phyloP scores from a whole-genome alignment of 2,329 filamentous ascomycete species.

The Pseudogymnoascus sp. region DNA sequence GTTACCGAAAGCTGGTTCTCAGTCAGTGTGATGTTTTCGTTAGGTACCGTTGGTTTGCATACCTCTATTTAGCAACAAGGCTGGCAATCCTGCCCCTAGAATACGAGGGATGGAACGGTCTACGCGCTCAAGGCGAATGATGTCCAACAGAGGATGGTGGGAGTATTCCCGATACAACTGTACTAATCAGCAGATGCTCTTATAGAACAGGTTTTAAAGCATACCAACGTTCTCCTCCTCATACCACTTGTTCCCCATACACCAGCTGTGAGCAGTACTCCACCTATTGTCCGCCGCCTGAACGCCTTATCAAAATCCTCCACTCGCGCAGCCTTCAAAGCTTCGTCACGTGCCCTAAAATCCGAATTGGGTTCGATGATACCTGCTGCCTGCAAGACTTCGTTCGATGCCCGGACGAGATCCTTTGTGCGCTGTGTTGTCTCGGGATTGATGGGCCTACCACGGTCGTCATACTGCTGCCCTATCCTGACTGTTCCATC shows the following conservation, averaged over 20 bases:
- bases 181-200: conserved; percentile 9
- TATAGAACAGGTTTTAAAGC: neutral
- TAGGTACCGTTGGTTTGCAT: neutral
- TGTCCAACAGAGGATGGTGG: conserved; percentile 18
- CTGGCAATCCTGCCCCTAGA: conserved; percentile 23
- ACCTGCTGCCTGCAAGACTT: conserved; percentile 29
- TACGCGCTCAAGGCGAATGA: conserved; percentile 21
- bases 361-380: conserved; percentile 25
- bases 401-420: conserved; percentile 28
- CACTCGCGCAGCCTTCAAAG: conserved; percentile 16
- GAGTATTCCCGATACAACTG: conserved; percentile 27
- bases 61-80: conserved; percentile 22
- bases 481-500: neutral
- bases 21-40: neutral
- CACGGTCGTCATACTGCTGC: conserved; percentile 27
- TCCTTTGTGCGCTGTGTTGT: conserved; percentile 26
- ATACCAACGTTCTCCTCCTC: conserved; percentile 25
- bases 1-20: conserved; percentile 11
- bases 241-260: conserved; percentile 28
- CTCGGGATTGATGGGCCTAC: conserved; percentile 26
- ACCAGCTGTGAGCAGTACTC: conserved; percentile 21
- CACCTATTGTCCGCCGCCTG: conserved; percentile 23
- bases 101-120: conserved; percentile 16
- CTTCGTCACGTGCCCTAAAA: conserved; percentile 19
- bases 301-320: conserved; percentile 24